A percentile compares a stretch with the other conserved stretches of the same genome.
Conservation (phyloP, 768 basidiomycete genomes). For the Kwoniella dejecticola region DNA sequence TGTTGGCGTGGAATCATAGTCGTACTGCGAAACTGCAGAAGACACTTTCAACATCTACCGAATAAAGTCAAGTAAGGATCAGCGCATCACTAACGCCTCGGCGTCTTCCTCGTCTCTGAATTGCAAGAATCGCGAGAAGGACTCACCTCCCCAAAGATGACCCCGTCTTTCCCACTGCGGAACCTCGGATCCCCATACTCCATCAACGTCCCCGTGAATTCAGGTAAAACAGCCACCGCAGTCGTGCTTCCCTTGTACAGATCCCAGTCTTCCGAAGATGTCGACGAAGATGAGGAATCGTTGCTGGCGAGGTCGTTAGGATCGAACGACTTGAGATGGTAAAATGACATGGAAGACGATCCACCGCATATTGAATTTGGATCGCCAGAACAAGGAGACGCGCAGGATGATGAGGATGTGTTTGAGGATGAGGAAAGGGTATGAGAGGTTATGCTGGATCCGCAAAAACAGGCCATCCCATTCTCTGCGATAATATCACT, state of each 20-base stretch:
- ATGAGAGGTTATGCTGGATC: slow-evolving; percentile 1
- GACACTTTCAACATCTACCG: slow-evolving; percentile 1
- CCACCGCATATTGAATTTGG: slow-evolving; percentile 2
- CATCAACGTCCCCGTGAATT: slow-evolving; percentile 9
- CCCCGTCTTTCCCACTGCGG: not conserved
- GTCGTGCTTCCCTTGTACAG: not conserved
- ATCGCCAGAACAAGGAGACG: not conserved
- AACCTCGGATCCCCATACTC: slow-evolving; percentile 4
- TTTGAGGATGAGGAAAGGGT: not conserved
- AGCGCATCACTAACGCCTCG: not conserved
- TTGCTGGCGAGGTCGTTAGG: not conserved
- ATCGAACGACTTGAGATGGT: not conserved
- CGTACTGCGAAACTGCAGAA: not conserved
- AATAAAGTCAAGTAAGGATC: not conserved
- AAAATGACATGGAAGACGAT: slow-evolving; percentile 2
- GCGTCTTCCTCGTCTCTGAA: too few relatives aligned
- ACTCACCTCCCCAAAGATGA: slow-evolving; percentile 5
- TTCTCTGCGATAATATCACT: not conserved
- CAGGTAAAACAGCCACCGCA: slow-evolving; percentile 1
- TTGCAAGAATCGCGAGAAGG: too few relatives aligned
- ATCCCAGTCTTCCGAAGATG: not conserved
- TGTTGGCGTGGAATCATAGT: not conserved
- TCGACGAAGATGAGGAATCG: not conserved
- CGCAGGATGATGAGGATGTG: not conserved
- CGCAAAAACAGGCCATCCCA: slow-evolving; percentile 11